Percentiles rank a stretch among this genome's conserved stretches.
Conservation (phyloP, 179 eudicot genomes). For the Silene coronaria region DNA sequence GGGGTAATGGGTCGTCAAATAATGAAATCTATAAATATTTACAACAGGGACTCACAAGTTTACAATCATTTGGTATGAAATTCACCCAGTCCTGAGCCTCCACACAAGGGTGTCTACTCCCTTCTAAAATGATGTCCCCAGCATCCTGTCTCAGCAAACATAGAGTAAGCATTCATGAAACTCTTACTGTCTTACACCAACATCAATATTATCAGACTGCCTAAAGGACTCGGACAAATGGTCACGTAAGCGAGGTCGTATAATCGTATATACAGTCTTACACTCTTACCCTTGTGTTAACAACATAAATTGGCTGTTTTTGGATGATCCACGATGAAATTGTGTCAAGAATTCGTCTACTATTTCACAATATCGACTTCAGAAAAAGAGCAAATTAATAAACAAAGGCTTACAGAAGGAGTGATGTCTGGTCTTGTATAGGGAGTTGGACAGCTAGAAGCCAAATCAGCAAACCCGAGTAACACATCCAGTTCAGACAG, state of each 20-base stretch:
- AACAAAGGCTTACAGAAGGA: slow-evolving; percentile 48
- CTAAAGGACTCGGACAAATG: background rate
- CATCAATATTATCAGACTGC: background rate
- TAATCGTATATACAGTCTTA: background rate
- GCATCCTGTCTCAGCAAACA: slow-evolving; percentile 46
- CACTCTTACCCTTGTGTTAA: background rate
- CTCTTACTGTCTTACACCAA: background rate
- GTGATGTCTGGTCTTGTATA: slow-evolving; percentile 85
- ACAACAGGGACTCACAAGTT: slow-evolving; percentile 58
- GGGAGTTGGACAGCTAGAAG: slow-evolving; percentile 77
- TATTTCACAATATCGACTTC: background rate
- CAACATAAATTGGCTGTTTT: background rate
- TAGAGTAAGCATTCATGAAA: slow-evolving; percentile 1
- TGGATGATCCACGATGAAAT: background rate
- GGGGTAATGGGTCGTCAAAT: background rate
- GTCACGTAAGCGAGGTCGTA: background rate
- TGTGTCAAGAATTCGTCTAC: background rate
- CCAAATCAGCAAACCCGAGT: slow-evolving; percentile 94
- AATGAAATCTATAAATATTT: background rate
- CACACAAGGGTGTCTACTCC: slow-evolving; percentile 97
- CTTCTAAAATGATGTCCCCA: slow-evolving; percentile 88
- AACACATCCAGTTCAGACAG: slow-evolving; percentile 92
- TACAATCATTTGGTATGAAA: slow-evolving; percentile 94
- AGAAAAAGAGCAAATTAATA: background rate
- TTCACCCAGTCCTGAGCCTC: slow-evolving; percentile 99